A percentile compares a stretch with the other conserved stretches of the same genome.
These are phyloP conservation scores for Colletotrichum shisoi DNA, from an alignment of 2,329 filamentous ascomycete genomes.

Conservation along the genomic window DNA sequence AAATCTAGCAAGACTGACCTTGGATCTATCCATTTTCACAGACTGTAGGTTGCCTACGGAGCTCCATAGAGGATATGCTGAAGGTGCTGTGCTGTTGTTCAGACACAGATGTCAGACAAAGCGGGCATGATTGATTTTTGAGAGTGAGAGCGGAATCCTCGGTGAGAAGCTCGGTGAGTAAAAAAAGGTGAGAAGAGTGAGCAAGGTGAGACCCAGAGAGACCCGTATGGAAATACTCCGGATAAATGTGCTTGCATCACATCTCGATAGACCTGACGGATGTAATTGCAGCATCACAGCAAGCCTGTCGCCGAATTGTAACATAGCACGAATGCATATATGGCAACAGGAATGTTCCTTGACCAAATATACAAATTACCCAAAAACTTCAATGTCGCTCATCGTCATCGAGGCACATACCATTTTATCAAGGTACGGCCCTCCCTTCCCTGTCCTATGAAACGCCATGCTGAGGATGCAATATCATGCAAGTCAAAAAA, in stretches of 20 bases:
- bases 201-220: neutral
- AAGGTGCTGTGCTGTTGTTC: neutral
- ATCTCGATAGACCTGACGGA: neutral
- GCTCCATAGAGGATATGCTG: constrained; percentile 11
- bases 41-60: neutral
- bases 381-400: neutral
- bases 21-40: constrained; percentile 33
- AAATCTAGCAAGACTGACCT: constrained; percentile 11
- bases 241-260: neutral
- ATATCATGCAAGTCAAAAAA: neutral
- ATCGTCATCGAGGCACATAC: neutral
- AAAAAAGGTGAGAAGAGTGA: neutral
- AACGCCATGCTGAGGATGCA: constrained; percentile 33
- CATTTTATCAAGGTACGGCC: neutral
- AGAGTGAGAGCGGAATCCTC: neutral
- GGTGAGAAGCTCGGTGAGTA: constrained; percentile 30
- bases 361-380: neutral
- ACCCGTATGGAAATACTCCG: constrained; percentile 24
- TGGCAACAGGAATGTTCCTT: neutral
- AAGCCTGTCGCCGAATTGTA: too few relatives aligned
- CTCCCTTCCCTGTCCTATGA: constrained; percentile 13
- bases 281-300: neutral
- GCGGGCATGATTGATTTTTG: constrained; percentile 31
- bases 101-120: neutral
- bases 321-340: too few relatives aligned